A percentile compares a stretch with the other conserved stretches of the same genome.
Conservation (phyloP, 2,329 filamentous ascomycete species). For the Penicillium corylophilum region DNA sequence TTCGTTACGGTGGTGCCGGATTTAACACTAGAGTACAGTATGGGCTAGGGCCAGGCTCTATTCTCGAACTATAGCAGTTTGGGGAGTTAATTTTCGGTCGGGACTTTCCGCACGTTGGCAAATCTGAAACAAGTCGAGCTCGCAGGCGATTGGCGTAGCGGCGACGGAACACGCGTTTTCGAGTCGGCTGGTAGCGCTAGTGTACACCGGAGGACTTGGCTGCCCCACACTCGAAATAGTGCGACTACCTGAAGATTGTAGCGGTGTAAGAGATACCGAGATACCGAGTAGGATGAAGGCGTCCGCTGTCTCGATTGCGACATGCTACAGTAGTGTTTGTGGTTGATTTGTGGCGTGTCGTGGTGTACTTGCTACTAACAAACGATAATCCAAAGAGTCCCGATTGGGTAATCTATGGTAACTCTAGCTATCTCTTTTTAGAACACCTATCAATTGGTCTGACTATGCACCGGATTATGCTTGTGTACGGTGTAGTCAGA, state of each 20-base stretch:
- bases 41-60: background rate
- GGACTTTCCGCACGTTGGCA: conserved; percentile 17
- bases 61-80: background rate
- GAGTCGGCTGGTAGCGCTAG: conserved; percentile 19
- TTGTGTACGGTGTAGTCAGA: background rate
- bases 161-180: conserved; percentile 24
- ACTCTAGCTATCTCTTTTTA: background rate
- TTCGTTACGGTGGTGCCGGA: background rate
- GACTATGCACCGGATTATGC: background rate
- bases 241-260: conserved; percentile 9
- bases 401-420: background rate
- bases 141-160: background rate
- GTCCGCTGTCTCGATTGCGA: background rate
- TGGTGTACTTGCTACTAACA: too few relatives aligned
- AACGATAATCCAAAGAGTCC: too few relatives aligned
- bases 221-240: conserved; percentile 11
- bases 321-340: background rate
- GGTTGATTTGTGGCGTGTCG: background rate
- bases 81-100: conserved; percentile 2
- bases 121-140: conserved; percentile 22
- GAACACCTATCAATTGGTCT: background rate
- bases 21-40: background rate
- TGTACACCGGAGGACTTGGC: conserved; percentile 17
- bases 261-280: conserved; percentile 8
- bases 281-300: background rate